Base-by-base conservation (phyloP, 2,329 filamentous ascomycete species). In the Scytalidium lignicola region DNA sequence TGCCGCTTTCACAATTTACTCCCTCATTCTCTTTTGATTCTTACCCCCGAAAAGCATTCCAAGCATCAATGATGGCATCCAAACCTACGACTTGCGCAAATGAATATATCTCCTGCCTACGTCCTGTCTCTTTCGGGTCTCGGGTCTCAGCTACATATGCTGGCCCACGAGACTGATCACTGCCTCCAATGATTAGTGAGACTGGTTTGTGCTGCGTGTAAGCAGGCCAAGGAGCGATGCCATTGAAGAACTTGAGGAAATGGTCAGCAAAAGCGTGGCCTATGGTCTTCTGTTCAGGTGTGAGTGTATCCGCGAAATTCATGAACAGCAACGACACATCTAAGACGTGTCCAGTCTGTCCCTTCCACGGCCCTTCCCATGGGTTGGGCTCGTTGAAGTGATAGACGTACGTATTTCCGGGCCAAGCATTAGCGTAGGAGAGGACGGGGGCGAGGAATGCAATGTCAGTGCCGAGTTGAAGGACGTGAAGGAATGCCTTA, bases 311-410 rank as follows among this genome's bases (percentile, higher is more conserved):
- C 8, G 66, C 67, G 56, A 67, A 73, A 39, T 74, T 76, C 57
- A 74, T 71, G 48, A 74, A 71, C 12, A 76, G 53, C 41, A 68
- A 73, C 0, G 66, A 65, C 10, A 72, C 55, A 29, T 76, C 74
- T 1, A 74, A 62, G n/a, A 74, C 68, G 51, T 76, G 73, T 1
- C 60, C 66, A 1, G 70, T 59, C 18, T 60, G 55, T 1, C 69
- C 70, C 49, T 71, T 66, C 59, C 55, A 70, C 1, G 61, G 61
- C 0, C 73, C 73, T 1, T 70, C 64, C 69, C 70, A 76, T 0
- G 72, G 70, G 50, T 75, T 76, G 0, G 62, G 63, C 49, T 74
- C 72, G 49, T 74, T 73, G 64, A 75, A 74, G 42, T 70, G 65
- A 52, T 72, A 73, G 8, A 70, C 62, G 50, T 69, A 69, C 10